A percentile compares a stretch with the other conserved stretches of the same genome.
These are phyloP conservation scores for Argentina anserina DNA, from an alignment of 306 rosid genomes.

Conservation along the genomic window DNA sequence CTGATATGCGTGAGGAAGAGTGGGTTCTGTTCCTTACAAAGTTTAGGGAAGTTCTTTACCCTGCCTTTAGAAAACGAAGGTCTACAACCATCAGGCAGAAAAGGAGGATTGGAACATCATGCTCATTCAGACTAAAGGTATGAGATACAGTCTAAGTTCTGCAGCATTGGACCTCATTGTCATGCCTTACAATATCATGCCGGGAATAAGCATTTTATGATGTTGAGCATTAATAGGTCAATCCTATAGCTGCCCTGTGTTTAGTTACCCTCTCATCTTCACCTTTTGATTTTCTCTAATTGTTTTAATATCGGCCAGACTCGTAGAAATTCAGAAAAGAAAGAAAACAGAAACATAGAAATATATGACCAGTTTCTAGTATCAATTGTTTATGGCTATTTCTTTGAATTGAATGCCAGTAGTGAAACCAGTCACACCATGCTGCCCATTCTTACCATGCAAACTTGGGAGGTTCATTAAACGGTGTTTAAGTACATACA, in stretches of 20 bases:
- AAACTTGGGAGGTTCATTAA: too few relatives aligned
- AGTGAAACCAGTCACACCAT: background rate
- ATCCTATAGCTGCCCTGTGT: background rate
- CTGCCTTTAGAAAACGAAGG: constrained; percentile 48
- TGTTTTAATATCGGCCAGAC: background rate
- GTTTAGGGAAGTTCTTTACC: constrained; percentile 48
- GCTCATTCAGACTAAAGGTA: constrained; percentile 42
- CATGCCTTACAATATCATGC: background rate
- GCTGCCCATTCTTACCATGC: background rate
- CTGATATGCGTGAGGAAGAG: constrained; percentile 57
- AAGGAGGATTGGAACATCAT: constrained; percentile 63
- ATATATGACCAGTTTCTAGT: background rate
- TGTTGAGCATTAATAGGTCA: too few relatives aligned
- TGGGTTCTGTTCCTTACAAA: constrained; percentile 67
- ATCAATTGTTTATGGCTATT: background rate
- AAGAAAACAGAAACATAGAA: background rate
- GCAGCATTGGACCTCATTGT: background rate
- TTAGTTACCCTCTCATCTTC: background rate
- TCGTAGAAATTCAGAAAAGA: background rate
- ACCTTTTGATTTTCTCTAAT: background rate
- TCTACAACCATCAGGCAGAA: constrained; percentile 40
- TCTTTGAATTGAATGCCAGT: background rate
- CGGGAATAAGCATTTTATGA: background rate
- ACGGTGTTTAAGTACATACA: background rate
- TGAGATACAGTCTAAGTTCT: background rate